Conservation (phyloP, 208 protist species). For the Crithidia sp. region DNA sequence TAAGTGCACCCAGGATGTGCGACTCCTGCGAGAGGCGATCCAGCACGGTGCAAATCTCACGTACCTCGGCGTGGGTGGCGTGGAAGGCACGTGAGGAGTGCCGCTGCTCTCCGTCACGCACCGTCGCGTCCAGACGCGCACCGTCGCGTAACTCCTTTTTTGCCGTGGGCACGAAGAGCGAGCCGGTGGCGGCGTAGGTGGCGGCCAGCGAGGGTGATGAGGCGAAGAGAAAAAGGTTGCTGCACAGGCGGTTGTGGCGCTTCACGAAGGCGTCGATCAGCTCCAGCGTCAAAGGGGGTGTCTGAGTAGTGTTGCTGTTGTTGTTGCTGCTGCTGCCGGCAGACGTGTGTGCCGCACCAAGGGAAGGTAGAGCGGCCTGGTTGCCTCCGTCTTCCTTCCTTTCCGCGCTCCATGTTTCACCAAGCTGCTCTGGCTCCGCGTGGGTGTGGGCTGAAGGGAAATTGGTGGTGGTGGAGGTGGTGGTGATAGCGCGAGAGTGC, state of each 20-base stretch:
- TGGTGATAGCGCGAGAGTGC: not conserved
- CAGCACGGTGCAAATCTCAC: constrained; percentile 13
- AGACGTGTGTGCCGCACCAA: not conserved
- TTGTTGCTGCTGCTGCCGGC: not conserved
- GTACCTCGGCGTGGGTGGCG: not conserved
- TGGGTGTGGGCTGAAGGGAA: not conserved
- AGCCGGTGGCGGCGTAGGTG: not conserved
- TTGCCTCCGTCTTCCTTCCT: no score
- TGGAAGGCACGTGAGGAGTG: constrained; percentile 4
- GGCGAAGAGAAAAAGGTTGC: constrained; percentile 14
- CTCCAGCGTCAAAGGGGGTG: constrained; percentile 19
- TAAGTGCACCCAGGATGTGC: constrained; percentile 11
- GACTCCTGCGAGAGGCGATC: constrained; percentile 28
- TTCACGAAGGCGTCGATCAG: constrained; percentile 17
- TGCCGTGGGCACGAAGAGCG: not conserved
- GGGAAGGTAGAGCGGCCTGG: no score
- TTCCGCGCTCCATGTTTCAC: no score
- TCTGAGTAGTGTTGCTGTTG: not conserved
- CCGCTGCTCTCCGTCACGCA: constrained; percentile 3
- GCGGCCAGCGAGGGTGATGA: not conserved
- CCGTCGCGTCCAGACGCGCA: no score
- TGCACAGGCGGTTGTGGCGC: constrained; percentile 13
- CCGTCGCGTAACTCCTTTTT: no score
- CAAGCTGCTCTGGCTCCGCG: no score
- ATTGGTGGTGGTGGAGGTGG: not conserved